A percentile compares a stretch with the other conserved stretches of the same genome.
phyloP scores from a whole-genome alignment of 1,284 basidiomycete species.

The Phellinidium pouzarii region DNA sequence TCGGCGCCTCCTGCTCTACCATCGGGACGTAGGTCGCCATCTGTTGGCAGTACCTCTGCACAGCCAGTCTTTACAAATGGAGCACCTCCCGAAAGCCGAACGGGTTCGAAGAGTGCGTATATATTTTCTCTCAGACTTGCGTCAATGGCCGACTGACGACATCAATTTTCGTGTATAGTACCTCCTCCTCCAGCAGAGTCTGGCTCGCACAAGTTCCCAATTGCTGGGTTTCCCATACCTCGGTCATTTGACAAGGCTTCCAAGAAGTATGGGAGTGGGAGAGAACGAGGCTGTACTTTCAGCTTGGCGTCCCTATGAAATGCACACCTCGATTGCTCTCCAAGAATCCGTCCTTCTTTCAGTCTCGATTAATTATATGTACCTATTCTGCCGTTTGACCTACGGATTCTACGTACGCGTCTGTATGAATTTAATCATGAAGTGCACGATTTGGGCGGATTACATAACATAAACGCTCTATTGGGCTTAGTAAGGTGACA shows the following conservation, averaged over 20 bases:
- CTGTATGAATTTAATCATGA: conserved; percentile 7
- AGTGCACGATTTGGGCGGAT: neutral
- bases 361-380: neutral
- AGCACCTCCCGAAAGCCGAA: conserved; percentile 12
- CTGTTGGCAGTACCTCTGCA: conserved; percentile 19
- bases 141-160: conserved; percentile 10
- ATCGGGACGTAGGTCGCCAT: conserved; percentile 22
- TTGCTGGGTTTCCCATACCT: conserved; percentile 69
- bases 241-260: conserved; percentile 45
- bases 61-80: conserved; percentile 23
- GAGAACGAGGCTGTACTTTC: conserved; percentile 60
- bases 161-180: conserved; percentile 36
- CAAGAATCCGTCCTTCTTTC: neutral
- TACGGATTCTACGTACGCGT: neutral
- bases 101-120: conserved; percentile 46
- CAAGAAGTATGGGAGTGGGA: conserved; percentile 58
- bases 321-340: neutral
- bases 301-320: conserved; percentile 44
- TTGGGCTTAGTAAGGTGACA: conserved; percentile 20
- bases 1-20: conserved; percentile 21
- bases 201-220: conserved; percentile 64
- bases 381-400: conserved; percentile 3
- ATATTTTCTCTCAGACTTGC: conserved; percentile 8
- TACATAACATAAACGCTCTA: neutral
- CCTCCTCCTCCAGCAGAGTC: conserved; percentile 67